phyloP scores from a whole-genome alignment of 176 grass and related monocot genomes.

The Eleusine coracana region DNA sequence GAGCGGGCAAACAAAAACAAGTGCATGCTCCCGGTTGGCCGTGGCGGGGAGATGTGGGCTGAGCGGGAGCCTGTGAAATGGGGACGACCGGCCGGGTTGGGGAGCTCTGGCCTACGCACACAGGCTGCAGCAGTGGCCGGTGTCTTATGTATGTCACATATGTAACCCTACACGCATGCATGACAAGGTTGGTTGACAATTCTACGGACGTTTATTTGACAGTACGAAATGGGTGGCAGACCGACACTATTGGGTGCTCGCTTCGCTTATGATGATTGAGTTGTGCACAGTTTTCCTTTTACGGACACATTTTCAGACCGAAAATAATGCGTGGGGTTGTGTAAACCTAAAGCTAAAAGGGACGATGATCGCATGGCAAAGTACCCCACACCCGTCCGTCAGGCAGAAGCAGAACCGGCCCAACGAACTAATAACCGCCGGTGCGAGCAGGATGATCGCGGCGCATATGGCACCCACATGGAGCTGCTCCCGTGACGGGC shows the following conservation, averaged over 20 bases:
- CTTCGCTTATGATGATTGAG: too few species aligned
- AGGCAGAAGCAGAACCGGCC: background rate
- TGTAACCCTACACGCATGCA: background rate
- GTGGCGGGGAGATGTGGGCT: conserved; percentile 25
- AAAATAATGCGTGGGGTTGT: background rate
- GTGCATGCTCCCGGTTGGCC: conserved; percentile 29
- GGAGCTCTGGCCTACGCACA: conserved; percentile 21
- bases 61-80: conserved; percentile 13
- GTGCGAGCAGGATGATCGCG: background rate
- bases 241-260: background rate
- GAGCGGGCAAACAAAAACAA: background rate
- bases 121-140: background rate
- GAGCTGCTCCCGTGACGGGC: background rate
- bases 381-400: background rate
- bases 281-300: background rate
- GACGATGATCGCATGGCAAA: too few species aligned
- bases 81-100: conserved; percentile 8
- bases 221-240: background rate
- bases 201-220: conserved; percentile 16
- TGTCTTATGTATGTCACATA: background rate
- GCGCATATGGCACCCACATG: conserved; percentile 40
- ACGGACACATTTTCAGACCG: background rate
- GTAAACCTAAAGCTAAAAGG: background rate
- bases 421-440: conserved; percentile 54
- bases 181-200: conserved; percentile 5